Conservation (phyloP, 2,329 filamentous ascomycete species). For the Apiospora aurea region DNA sequence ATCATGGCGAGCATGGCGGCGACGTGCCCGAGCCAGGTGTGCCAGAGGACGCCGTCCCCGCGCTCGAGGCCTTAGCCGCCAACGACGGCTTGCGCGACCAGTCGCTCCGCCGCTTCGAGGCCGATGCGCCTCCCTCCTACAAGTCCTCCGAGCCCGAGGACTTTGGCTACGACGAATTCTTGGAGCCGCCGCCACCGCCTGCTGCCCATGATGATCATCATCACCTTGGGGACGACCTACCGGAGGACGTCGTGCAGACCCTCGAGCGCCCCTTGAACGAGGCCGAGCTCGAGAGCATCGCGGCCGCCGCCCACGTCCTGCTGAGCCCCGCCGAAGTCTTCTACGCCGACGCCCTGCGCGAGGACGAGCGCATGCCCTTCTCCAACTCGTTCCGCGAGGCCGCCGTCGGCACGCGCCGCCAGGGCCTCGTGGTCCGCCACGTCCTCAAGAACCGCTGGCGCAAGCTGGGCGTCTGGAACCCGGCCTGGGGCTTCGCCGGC, state of each 20-base stretch:
- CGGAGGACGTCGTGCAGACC: neutral
- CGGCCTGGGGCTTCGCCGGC: constrained; percentile 32
- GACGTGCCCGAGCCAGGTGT: neutral
- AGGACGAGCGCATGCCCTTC: neutral
- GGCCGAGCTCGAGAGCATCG: neutral
- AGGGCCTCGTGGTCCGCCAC: constrained; percentile 29
- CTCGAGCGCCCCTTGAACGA: neutral
- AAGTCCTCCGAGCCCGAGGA: constrained; percentile 1
- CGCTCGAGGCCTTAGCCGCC: neutral
- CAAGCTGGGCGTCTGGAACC: constrained; percentile 35
- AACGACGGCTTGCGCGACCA: neutral
- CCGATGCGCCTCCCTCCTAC: neutral
- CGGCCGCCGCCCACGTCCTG: neutral
- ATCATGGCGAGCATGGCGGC: neutral
- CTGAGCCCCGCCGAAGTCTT: neutral
- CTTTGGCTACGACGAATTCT: neutral
- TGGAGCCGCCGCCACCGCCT: neutral
- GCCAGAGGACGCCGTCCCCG: neutral
- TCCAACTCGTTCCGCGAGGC: neutral
- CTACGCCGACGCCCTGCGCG: neutral
- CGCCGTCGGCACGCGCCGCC: neutral
- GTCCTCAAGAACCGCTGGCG: constrained; percentile 33
- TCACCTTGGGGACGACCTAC: neutral
- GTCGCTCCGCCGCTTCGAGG: neutral
- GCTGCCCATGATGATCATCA: neutral